Evolutionary conservation across 345 rosid genomes (phyloP).

Genomic region (Lumnitzera racemosa): DNA sequence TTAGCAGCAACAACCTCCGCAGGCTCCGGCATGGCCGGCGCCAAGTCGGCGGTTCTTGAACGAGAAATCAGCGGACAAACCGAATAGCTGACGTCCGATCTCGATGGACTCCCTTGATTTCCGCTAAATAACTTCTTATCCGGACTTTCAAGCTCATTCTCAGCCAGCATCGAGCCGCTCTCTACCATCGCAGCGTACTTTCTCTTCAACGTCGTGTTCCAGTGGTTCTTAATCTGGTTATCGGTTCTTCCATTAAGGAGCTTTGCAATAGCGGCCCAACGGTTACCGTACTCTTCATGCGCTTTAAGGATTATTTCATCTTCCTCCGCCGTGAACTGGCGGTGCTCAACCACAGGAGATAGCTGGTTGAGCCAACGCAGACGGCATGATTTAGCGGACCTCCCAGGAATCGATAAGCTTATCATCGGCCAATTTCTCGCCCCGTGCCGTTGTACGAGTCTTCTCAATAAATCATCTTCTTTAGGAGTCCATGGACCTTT

Average conservation of each 20-base stretch:
- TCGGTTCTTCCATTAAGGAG: slow-evolving; percentile 54
- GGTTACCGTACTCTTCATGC: slow-evolving; percentile 46
- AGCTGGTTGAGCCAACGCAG: slow-evolving; percentile 69
- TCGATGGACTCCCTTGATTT: slow-evolving; percentile 1
- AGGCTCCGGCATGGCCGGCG: neutral
- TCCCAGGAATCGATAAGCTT: slow-evolving; percentile 41
- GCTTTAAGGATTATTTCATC: slow-evolving; percentile 42
- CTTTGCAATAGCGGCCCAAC: slow-evolving; percentile 55
- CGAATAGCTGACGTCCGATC: slow-evolving; percentile 5
- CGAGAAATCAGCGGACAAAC: neutral
- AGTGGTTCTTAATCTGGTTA: slow-evolving; percentile 58
- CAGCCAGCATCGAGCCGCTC: neutral
- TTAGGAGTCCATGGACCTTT: slow-evolving; percentile 57
- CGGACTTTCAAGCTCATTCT: slow-evolving; percentile 4
- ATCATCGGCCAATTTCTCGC: slow-evolving; percentile 51
- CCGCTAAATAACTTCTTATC: slow-evolving; percentile 1
- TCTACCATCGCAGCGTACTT: slow-evolving; percentile 7
- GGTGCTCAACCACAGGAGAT: slow-evolving; percentile 49
- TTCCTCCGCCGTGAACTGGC: slow-evolving; percentile 43
- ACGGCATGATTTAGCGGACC: slow-evolving; percentile 67
- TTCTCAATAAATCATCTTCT: slow-evolving; percentile 41
- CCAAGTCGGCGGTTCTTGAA: neutral
- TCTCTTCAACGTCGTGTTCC: slow-evolving; percentile 60
- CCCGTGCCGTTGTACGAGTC: slow-evolving; percentile 36
- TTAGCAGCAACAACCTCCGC: neutral